Conservation (phyloP, 2,329 filamentous ascomycete species). For the Ilyonectria sp. region DNA sequence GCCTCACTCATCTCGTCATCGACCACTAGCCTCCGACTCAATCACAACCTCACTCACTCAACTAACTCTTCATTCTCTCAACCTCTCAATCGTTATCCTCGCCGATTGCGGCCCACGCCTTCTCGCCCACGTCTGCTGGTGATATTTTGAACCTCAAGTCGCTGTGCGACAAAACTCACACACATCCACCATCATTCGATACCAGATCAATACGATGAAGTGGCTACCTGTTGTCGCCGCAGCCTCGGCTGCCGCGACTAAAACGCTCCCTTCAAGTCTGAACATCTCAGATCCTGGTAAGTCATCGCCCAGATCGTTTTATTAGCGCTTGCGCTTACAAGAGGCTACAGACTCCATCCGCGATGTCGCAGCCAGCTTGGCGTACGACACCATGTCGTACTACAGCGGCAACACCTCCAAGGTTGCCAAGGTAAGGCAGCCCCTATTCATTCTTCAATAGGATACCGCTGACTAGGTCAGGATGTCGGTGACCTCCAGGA, state of each 20-base stretch:
- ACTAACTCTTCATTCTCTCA: not conserved
- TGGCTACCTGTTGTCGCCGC: slow-evolving; percentile 21
- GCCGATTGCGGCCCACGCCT: not conserved
- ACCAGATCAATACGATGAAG: slow-evolving; percentile 23
- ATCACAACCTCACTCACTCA: not conserved
- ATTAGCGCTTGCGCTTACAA: slow-evolving; percentile 22
- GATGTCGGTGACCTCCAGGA: slow-evolving; percentile 74
- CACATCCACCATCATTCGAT: not conserved
- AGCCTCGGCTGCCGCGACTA: slow-evolving; percentile 20
- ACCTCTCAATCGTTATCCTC: too few species aligned
- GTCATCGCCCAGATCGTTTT: slow-evolving; percentile 1
- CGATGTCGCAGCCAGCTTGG: slow-evolving; percentile 72
- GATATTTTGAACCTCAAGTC: not conserved
- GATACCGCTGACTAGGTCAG: slow-evolving; percentile 46
- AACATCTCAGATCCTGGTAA: slow-evolving; percentile 39
- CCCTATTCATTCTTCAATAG: not conserved
- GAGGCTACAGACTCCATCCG: slow-evolving; percentile 70
- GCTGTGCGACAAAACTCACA: slow-evolving; percentile 13
- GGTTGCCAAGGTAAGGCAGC: slow-evolving; percentile 57
- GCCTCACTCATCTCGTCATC: not conserved
- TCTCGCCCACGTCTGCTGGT: not conserved
- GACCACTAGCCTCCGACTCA: not conserved
- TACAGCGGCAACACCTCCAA: slow-evolving; percentile 75
- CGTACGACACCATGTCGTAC: slow-evolving; percentile 73
- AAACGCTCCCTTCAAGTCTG: slow-evolving; percentile 16